Evolutionary conservation across 257 asterid genomes (phyloP).

Genomic region (Oldenlandia corymbosa): DNA sequence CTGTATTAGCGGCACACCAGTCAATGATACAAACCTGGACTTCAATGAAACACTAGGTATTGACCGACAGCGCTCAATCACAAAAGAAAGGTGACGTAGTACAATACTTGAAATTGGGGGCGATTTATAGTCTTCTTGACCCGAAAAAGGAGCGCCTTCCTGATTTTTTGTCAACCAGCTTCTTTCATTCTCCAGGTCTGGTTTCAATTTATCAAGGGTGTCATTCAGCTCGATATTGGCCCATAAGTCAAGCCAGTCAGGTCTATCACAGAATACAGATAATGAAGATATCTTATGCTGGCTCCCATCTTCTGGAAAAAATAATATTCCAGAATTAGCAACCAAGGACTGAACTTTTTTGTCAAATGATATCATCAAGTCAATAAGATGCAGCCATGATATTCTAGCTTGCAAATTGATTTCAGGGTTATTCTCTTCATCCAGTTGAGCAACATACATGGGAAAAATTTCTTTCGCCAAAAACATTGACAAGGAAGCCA

Average conservation of each 20-base stretch:
- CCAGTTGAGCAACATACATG: slow-evolving; percentile 40
- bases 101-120: slow-evolving; percentile 57
- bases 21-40: slow-evolving; percentile 61
- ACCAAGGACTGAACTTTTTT: slow-evolving; percentile 62
- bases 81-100: slow-evolving; percentile 46
- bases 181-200: slow-evolving; percentile 61
- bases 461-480: slow-evolving; percentile 84
- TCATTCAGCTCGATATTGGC: slow-evolving; percentile 76
- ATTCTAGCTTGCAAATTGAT: slow-evolving; percentile 48
- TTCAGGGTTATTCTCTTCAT: slow-evolving; percentile 46
- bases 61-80: slow-evolving; percentile 72
- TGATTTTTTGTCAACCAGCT: slow-evolving; percentile 53
- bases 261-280: slow-evolving; percentile 80
- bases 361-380: slow-evolving; percentile 79
- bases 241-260: slow-evolving; percentile 96
- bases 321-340: slow-evolving; percentile 58
- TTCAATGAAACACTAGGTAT: slow-evolving; percentile 63
- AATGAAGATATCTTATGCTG: slow-evolving; percentile 63
- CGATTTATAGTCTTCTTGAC: slow-evolving; percentile 60
- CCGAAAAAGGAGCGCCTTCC: slow-evolving; percentile 35
- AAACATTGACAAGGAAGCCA: slow-evolving; percentile 63
- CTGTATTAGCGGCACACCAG: slow-evolving; percentile 50
- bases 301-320: slow-evolving; percentile 58
- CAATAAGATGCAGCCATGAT: slow-evolving; percentile 79
- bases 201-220: slow-evolving; percentile 44